phyloP scores from a whole-genome alignment of 140 eudicot species.

The Cichorium intybus region DNA sequence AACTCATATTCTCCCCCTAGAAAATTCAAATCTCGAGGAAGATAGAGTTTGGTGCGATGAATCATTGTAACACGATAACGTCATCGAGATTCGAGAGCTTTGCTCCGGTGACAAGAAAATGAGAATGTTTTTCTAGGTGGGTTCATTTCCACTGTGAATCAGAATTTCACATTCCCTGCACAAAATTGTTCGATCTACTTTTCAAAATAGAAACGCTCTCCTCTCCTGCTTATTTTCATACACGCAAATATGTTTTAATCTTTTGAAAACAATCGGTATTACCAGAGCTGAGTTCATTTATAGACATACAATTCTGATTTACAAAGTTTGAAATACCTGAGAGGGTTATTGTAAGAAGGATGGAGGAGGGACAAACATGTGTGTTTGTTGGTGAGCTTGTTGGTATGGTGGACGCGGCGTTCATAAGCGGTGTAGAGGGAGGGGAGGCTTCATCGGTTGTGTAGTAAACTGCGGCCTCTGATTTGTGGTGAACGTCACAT shows the following conservation, averaged over 20 bases:
- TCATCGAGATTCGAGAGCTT: slow-evolving; percentile 57
- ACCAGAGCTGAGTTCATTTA: not conserved
- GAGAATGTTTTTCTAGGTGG: slow-evolving; percentile 62
- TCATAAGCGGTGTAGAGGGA: slow-evolving; percentile 75
- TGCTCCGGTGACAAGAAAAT: slow-evolving; percentile 70
- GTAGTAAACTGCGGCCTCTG: slow-evolving; percentile 68
- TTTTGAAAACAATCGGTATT: not conserved
- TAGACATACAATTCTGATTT: not conserved
- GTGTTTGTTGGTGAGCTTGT: slow-evolving; percentile 81
- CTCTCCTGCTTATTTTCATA: slow-evolving; percentile 49
- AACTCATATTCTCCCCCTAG: too few relatives aligned
- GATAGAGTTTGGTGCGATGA: slow-evolving; percentile 38
- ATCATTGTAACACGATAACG: slow-evolving; percentile 20
- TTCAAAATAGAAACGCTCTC: slow-evolving; percentile 73
- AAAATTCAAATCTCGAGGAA: too few relatives aligned
- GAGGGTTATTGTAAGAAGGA: slow-evolving; percentile 52
- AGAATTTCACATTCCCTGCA: slow-evolving; percentile 82
- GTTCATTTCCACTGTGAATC: slow-evolving; percentile 66
- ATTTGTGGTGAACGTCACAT: slow-evolving; percentile 69
- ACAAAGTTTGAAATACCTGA: slow-evolving; percentile 40
- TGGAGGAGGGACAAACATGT: slow-evolving; percentile 52
- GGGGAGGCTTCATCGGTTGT: slow-evolving; percentile 88
- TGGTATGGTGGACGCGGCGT: slow-evolving; percentile 76
- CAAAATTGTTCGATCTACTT: slow-evolving; percentile 83
- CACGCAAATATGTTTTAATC: not conserved